phyloP scores from a whole-genome alignment of 768 basidiomycete genomes.

The Rubroboletus pulcherrimus region DNA sequence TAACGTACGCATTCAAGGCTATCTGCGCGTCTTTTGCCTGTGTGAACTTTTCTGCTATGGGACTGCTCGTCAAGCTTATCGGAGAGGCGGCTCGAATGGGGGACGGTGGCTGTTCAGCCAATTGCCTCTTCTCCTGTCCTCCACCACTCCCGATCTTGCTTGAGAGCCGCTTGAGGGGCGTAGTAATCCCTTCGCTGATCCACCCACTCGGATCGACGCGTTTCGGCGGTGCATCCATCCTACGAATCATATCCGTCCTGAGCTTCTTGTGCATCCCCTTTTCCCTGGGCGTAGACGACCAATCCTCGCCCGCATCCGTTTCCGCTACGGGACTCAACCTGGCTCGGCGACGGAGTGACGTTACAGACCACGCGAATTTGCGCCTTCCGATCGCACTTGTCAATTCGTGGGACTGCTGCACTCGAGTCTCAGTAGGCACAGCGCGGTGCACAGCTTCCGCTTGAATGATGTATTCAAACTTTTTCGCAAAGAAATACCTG shows the following conservation, averaged over 20 bases:
- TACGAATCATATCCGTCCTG: conserved; percentile 71
- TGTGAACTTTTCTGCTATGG: background rate
- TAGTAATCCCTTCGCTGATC: conserved; percentile 47
- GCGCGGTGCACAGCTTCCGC: conserved; percentile 36
- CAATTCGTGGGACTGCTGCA: conserved; percentile 21
- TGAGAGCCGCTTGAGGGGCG: conserved; percentile 22
- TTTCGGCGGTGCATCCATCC: conserved; percentile 65
- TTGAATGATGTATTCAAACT: conserved; percentile 58
- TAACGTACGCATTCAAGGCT: conserved; percentile 9
- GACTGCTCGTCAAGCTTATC: background rate
- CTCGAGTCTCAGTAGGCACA: conserved; percentile 18
- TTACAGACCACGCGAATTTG: conserved; percentile 27
- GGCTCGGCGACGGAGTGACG: conserved; percentile 31
- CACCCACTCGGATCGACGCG: conserved; percentile 72
- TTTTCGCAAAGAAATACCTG: conserved; percentile 68
- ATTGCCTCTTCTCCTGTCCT: conserved; percentile 1
- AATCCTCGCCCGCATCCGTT: conserved; percentile 14
- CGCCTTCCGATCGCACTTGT: conserved; percentile 12
- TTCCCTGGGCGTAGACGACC: conserved; percentile 9
- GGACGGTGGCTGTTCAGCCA: conserved; percentile 2
- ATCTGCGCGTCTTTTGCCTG: background rate
- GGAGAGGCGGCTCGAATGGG: background rate
- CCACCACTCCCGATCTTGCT: conserved; percentile 1
- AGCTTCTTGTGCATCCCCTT: conserved; percentile 35
- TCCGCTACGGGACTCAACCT: conserved; percentile 28